phyloP scores from a whole-genome alignment of 2,329 filamentous ascomycete species.

The Penicillium sp. region DNA sequence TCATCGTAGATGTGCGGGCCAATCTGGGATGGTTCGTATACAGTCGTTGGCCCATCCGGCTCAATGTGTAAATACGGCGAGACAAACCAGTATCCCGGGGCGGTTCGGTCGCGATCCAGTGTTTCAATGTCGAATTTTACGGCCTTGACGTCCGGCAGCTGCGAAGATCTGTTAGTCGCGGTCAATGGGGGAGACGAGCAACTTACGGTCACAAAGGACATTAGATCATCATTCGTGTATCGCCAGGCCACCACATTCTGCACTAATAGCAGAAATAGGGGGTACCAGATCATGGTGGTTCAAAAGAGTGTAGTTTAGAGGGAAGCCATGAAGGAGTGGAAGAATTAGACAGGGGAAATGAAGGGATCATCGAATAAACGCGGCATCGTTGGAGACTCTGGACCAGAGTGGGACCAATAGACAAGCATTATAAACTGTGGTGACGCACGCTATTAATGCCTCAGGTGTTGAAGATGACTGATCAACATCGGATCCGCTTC shows the following conservation, averaged over 20 bases:
- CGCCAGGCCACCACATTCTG: conserved; percentile 13
- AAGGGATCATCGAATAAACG: too few relatives aligned
- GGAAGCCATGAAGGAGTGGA: conserved; percentile 8
- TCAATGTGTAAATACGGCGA: conserved; percentile 40
- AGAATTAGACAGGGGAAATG: neutral
- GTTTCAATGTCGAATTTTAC: conserved; percentile 28
- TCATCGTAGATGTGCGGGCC: conserved; percentile 51
- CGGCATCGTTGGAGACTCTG: neutral
- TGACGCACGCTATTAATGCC: conserved; percentile 3
- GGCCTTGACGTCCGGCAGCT: conserved; percentile 25
- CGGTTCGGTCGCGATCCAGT: conserved; percentile 23
- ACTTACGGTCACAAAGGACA: conserved; percentile 18
- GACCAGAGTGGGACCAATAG: conserved; percentile 3
- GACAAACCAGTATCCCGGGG: conserved; percentile 48
- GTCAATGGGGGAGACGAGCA: neutral
- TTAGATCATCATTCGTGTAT: conserved; percentile 15
- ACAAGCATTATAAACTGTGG: conserved; percentile 2
- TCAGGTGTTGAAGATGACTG: conserved; percentile 1
- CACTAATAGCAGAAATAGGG: conserved; percentile 9
- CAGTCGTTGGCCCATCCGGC: conserved; percentile 21
- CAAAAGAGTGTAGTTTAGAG: conserved; percentile 10
- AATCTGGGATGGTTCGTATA: conserved; percentile 40
- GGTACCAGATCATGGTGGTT: conserved; percentile 14
- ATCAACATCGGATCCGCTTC: neutral
- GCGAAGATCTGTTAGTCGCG: neutral